A percentile compares a stretch with the other conserved stretches of the same genome.
Evolutionary conservation across 108 stramenopile genomes (phyloP).

Genomic region (Cyclostephanos tholiformis): DNA sequence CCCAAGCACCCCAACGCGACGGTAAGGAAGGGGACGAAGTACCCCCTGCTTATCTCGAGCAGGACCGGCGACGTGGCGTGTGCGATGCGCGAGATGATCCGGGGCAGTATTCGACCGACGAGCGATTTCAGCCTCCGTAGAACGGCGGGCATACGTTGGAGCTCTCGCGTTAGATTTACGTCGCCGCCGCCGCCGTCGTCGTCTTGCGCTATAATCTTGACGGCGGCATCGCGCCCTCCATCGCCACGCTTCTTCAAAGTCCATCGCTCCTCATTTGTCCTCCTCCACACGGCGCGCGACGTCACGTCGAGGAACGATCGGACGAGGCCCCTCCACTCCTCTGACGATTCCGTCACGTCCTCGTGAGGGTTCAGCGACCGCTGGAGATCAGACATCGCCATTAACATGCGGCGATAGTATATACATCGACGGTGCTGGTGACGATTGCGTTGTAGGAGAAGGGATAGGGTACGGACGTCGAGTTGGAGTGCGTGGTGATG

Average conservation of each 20-base stretch:
- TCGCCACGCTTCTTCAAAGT: constrained; percentile 17
- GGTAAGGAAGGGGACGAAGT: constrained; percentile 77
- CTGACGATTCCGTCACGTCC: constrained; percentile 6
- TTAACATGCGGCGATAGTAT: constrained; percentile 65
- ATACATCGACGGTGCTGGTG: constrained; percentile 67
- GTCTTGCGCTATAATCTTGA: too few species aligned
- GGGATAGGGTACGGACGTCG: constrained; percentile 60
- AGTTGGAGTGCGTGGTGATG: constrained; percentile 51
- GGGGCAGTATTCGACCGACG: constrained; percentile 33
- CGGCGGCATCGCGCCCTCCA: neutral
- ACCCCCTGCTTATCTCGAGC: constrained; percentile 66
- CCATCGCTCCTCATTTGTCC: constrained; percentile 36
- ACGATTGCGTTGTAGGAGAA: constrained; percentile 63
- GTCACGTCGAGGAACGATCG: neutral
- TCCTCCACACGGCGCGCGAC: neutral
- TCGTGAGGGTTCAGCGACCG: constrained; percentile 9
- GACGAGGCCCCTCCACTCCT: neutral
- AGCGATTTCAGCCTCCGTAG: constrained; percentile 16
- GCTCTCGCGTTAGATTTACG: neutral
- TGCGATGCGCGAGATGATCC: constrained; percentile 60
- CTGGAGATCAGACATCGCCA: constrained; percentile 49
- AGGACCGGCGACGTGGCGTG: constrained; percentile 61
- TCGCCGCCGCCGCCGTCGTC: neutral
- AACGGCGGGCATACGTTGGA: constrained; percentile 9
- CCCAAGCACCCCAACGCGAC: constrained; percentile 57